Percentiles rank a stretch among this genome's conserved stretches.
Conservation (phyloP, 2,329 filamentous ascomycete genomes). For the Epichloe gansuensis region DNA sequence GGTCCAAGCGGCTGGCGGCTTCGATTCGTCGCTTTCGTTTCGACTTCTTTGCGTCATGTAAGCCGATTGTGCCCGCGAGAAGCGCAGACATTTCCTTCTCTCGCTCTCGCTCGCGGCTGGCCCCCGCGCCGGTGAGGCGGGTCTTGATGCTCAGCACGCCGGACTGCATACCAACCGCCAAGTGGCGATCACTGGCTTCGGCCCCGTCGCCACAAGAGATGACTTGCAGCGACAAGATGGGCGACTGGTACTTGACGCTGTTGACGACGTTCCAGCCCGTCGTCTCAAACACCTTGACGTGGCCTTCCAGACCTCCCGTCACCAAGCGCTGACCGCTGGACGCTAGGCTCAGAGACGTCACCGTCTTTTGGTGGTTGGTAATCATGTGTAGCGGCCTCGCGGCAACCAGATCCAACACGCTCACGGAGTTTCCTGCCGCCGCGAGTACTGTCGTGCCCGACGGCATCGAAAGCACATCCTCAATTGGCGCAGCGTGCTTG, state of each 20-base stretch:
- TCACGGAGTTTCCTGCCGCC: slow-evolving; percentile 73
- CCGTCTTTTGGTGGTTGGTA: slow-evolving; percentile 93
- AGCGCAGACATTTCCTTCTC: slow-evolving; percentile 78
- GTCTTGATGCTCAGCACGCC: slow-evolving; percentile 86
- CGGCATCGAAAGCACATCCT: slow-evolving; percentile 75
- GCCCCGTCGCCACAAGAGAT: slow-evolving; percentile 32
- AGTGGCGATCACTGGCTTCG: slow-evolving; percentile 68
- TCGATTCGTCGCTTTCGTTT: slow-evolving; percentile 49
- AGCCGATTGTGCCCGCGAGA: slow-evolving; percentile 62
- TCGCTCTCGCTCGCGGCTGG: slow-evolving; percentile 59
- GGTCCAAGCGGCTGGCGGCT: slow-evolving; percentile 51
- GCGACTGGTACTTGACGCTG: slow-evolving; percentile 83
- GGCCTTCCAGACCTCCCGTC: slow-evolving; percentile 81
- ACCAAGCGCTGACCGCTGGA: slow-evolving; percentile 71
- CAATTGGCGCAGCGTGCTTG: slow-evolving; percentile 81
- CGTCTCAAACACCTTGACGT: slow-evolving; percentile 95
- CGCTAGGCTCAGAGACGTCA: slow-evolving; percentile 73
- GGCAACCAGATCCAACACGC: slow-evolving; percentile 83
- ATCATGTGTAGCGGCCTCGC: slow-evolving; percentile 78
- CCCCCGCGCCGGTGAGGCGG: slow-evolving; percentile 71
- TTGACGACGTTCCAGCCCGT: slow-evolving; percentile 93
- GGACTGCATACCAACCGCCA: slow-evolving; percentile 89
- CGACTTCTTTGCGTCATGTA: slow-evolving; percentile 58
- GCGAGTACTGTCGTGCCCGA: slow-evolving; percentile 79
- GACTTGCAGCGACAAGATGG: slow-evolving; percentile 72